phyloP scores from a whole-genome alignment of 2,329 filamentous ascomycete genomes.

The Mycogone perniciosa region DNA sequence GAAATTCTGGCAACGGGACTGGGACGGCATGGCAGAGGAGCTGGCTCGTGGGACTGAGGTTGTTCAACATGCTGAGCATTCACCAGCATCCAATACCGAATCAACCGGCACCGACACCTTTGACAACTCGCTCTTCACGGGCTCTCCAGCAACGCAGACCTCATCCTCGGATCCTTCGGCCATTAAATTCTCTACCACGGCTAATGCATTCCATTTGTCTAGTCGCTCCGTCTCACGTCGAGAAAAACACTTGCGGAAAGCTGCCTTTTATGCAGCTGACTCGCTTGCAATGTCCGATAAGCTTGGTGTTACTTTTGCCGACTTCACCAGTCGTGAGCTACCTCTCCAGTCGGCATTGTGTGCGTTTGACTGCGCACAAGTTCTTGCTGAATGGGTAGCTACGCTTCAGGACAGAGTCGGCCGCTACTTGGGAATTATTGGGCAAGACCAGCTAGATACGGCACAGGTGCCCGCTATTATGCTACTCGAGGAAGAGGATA shows the following conservation, averaged over 20 bases:
- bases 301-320: conserved; percentile 76
- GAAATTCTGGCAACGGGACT: conserved; percentile 89
- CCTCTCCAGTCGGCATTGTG: conserved; percentile 89
- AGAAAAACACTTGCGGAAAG: conserved; percentile 83
- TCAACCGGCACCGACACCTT: conserved; percentile 38
- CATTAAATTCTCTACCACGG: conserved; percentile 25
- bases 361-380: conserved; percentile 87
- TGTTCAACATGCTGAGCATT: conserved; percentile 63
- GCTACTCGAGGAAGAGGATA: conserved; percentile 86
- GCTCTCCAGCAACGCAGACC: conserved; percentile 46
- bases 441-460: conserved; percentile 73
- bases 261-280: conserved; percentile 92
- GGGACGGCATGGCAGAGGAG: conserved; percentile 85
- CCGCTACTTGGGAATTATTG: conserved; percentile 77
- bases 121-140: conserved; percentile 43
- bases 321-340: conserved; percentile 75
- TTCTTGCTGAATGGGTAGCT: conserved; percentile 89
- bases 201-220: conserved; percentile 17
- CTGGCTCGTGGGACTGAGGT: conserved; percentile 72
- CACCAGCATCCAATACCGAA: conserved; percentile 45
- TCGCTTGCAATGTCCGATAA: conserved; percentile 85
- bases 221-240: conserved; percentile 57
- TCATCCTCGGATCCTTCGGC: conserved; percentile 42
- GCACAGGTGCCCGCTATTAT: conserved; percentile 78
- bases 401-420: conserved; percentile 94